Conservation (phyloP, 805 yeast species). For the Brettanomyces sp. region DNA sequence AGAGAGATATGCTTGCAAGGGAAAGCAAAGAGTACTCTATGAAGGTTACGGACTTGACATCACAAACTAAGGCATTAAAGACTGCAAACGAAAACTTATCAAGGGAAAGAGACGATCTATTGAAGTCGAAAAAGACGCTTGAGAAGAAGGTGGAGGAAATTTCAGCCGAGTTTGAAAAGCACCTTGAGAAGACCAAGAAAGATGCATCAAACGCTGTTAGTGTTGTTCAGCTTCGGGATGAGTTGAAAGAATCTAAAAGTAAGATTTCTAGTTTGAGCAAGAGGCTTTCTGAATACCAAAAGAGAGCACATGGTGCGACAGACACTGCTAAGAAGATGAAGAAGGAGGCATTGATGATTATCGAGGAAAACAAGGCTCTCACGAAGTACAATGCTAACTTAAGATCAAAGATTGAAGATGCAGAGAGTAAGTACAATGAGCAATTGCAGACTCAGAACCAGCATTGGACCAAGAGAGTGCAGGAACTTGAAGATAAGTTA, state of each 20-base stretch:
- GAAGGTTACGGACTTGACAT: slow-evolving; percentile 34
- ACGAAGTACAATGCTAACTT: slow-evolving; percentile 47
- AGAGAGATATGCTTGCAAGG: slow-evolving; percentile 31
- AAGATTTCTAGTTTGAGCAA: slow-evolving; percentile 23
- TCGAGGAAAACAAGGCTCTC: slow-evolving; percentile 61
- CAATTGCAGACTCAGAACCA: slow-evolving; percentile 41
- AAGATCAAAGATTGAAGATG: slow-evolving; percentile 31
- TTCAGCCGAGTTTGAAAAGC: slow-evolving; percentile 30
- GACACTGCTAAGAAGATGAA: slow-evolving; percentile 28
- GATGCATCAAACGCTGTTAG: slow-evolving; percentile 23
- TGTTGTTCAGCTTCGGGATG: slow-evolving; percentile 23
- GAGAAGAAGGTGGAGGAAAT: slow-evolving; percentile 36
- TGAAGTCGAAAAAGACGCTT: slow-evolving; percentile 37
- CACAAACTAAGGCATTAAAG: slow-evolving; percentile 49
- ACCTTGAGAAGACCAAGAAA: slow-evolving; percentile 22
- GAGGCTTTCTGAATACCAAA: slow-evolving; percentile 18
- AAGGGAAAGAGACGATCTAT: slow-evolving; percentile 52
- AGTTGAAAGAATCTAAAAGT: slow-evolving; percentile 26
- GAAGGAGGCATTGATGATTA: slow-evolving; percentile 44
- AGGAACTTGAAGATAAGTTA: slow-evolving; percentile 41
- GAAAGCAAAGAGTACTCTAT: slow-evolving; percentile 38
- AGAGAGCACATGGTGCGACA: slow-evolving; percentile 15
- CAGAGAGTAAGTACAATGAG: slow-evolving; percentile 41
- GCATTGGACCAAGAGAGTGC: slow-evolving; percentile 52
- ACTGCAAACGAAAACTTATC: slow-evolving; percentile 52